Base-by-base conservation (phyloP, 2,329 filamentous ascomycete genomes). In the Sporothrix phasma region DNA sequence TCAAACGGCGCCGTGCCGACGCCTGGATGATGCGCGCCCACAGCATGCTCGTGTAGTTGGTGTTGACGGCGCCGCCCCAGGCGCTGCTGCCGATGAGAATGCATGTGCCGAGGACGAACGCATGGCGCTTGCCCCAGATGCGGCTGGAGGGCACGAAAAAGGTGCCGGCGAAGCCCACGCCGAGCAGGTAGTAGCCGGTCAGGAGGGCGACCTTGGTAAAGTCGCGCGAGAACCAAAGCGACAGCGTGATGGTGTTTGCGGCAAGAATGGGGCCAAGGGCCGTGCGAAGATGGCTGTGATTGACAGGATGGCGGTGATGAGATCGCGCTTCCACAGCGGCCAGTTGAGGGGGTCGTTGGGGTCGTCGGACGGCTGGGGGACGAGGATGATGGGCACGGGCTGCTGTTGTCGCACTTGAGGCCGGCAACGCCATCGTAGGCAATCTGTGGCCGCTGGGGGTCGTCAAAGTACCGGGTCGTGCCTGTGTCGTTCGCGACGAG, bases 71-170 rank as follows among this genome's bases (percentile, higher is more conserved):
- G 34, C 90, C 90, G 26, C 84, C 92, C 92, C 92, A 97, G 6
- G 83, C 84, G 68, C 86, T 89, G 64, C 88, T 88, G 49, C 82
- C 78, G 47, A 95, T 82, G 70, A 96, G 81, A 65, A 96, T 80
- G 56, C 89, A 68, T 53, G 87, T 86, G 7, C 91, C 92, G 2
- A 95, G 70, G 29, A 97, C 76, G 73, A 96, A 97, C 17, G 92
- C 77, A 77, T 97, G 93, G 46, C 92, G 83, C 76, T 96, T 97
- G 45, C 93, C 93, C 89, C 90, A 97, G 67, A 97, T 88, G 64
- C 92, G 85, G 22, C 90, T 91, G 0, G 88, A 90, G 0, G 93
- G 90, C 2, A 97, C 92, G 75, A 92, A 92, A 68, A 97, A 80
- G 73, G 94, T 85, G 60, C 90, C 92, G 1, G 88, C 88, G 15